A percentile compares a stretch with the other conserved stretches of the same genome.
phyloP scores from a whole-genome alignment of 371 early-diverging fungal species.

The Syncephalastrum racemosum region DNA sequence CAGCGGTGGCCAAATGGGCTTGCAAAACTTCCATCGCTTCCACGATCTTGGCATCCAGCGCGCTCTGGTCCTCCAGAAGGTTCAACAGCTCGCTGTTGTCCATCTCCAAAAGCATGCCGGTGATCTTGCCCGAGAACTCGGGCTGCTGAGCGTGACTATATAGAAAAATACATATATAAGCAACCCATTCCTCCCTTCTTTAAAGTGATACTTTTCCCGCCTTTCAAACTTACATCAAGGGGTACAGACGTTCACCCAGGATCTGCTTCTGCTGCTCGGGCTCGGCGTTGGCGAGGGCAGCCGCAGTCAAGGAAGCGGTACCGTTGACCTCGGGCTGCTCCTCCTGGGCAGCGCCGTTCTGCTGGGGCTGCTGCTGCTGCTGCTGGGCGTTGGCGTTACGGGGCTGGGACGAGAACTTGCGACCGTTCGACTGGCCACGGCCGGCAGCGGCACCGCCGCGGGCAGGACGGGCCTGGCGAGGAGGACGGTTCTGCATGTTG shows the following conservation, averaged over 20 bases:
- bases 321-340: constrained; percentile 8
- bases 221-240: constrained; percentile 52
- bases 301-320: constrained; percentile 54
- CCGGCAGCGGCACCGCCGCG: constrained; percentile 56
- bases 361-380: constrained; percentile 65
- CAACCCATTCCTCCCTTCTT: no score
- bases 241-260: constrained; percentile 82
- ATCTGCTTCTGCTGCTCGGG: constrained; percentile 81
- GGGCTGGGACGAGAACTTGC: constrained; percentile 14
- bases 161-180: no score
- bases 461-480: constrained; percentile 54
- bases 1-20: constrained; percentile 17
- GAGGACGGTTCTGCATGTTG: constrained; percentile 44
- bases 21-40: constrained; percentile 90
- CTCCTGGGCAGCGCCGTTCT: constrained; percentile 11
- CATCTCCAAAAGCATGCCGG: constrained; percentile 95
- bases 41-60: constrained; percentile 63
- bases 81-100: constrained; percentile 81
- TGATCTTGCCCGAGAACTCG: constrained; percentile 82
- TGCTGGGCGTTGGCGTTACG: constrained; percentile 51
- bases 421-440: constrained; percentile 30
- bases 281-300: constrained; percentile 65
- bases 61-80: constrained; percentile 66
- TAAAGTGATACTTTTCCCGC: no score
- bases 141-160: constrained; percentile 46